These are phyloP conservation scores for Fusarium aywerte DNA, from an alignment of 2,329 filamentous ascomycete genomes.

Conservation along the genomic window DNA sequence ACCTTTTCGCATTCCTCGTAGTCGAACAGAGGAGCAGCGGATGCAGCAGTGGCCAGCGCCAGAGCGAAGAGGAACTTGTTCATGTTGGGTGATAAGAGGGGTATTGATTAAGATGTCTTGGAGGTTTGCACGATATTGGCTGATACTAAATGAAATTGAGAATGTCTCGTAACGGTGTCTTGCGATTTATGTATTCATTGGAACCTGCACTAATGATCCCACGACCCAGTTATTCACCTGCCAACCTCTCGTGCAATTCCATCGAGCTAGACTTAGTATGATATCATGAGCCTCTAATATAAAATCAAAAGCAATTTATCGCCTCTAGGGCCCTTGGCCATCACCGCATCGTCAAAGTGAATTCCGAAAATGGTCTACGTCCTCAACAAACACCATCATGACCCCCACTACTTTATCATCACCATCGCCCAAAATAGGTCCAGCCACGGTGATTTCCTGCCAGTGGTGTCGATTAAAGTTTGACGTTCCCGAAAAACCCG, in stretches of 20 bases:
- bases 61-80: constrained; percentile 15
- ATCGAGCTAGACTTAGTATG: background rate
- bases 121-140: background rate
- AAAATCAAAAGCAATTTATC: background rate
- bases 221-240: background rate
- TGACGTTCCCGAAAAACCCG: background rate
- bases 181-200: background rate
- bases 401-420: background rate
- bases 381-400: background rate
- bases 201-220: background rate
- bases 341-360: background rate
- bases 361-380: background rate
- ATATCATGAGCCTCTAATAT: background rate
- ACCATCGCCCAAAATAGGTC: background rate
- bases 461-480: background rate
- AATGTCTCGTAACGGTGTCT: too few relatives aligned
- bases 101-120: too few relatives aligned
- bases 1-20: background rate
- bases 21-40: constrained; percentile 19
- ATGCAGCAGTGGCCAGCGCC: constrained; percentile 7
- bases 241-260: background rate
- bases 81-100: background rate
- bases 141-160: too few relatives aligned
- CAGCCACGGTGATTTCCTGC: background rate
- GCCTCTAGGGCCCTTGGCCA: background rate